phyloP scores from a whole-genome alignment of 2,329 filamentous ascomycete species.

The Lachnellula hyalina region DNA sequence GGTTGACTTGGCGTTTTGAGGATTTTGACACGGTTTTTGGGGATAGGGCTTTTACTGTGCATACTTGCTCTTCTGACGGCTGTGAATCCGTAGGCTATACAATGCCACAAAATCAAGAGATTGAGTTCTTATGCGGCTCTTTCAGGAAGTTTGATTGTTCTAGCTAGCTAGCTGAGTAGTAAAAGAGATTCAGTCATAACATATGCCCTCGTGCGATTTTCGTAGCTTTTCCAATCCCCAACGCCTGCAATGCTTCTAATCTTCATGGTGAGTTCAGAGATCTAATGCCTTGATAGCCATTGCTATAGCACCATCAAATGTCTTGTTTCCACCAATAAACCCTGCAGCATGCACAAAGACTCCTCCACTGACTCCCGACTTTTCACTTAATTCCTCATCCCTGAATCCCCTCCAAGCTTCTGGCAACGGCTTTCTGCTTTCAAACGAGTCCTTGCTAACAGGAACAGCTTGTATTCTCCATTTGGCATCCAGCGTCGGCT shows the following conservation, averaged over 20 bases:
- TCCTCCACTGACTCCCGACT: slow-evolving; percentile 64
- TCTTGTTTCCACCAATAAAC: slow-evolving; percentile 95
- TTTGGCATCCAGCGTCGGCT: slow-evolving; percentile 65
- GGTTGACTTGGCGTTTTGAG: slow-evolving; percentile 22
- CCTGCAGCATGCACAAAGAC: slow-evolving; percentile 93
- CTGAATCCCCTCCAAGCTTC: slow-evolving; percentile 88
- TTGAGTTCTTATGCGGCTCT: slow-evolving; percentile 1
- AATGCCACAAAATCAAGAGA: slow-evolving; percentile 2
- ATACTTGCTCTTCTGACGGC: slow-evolving; percentile 14
- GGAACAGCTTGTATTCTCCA: slow-evolving; percentile 96
- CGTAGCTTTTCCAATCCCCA: slow-evolving; percentile 17
- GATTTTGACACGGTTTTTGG: slow-evolving; percentile 12
- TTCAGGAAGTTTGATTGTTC: slow-evolving; percentile 1
- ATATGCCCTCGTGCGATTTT: not conserved
- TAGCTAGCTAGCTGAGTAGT: not conserved
- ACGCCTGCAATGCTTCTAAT: slow-evolving; percentile 20
- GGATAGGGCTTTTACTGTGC: slow-evolving; percentile 19
- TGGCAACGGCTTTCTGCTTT: slow-evolving; percentile 85
- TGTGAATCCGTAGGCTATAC: not conserved
- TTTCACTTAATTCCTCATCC: slow-evolving; percentile 74
- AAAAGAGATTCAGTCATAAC: not conserved
- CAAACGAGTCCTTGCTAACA: slow-evolving; percentile 76
- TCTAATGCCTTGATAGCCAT: slow-evolving; percentile 77
- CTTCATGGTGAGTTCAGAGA: slow-evolving; percentile 11
- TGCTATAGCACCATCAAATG: slow-evolving; percentile 76